phyloP scores from a whole-genome alignment of 2,329 filamentous ascomycete species.

The Fusarium sp. region DNA sequence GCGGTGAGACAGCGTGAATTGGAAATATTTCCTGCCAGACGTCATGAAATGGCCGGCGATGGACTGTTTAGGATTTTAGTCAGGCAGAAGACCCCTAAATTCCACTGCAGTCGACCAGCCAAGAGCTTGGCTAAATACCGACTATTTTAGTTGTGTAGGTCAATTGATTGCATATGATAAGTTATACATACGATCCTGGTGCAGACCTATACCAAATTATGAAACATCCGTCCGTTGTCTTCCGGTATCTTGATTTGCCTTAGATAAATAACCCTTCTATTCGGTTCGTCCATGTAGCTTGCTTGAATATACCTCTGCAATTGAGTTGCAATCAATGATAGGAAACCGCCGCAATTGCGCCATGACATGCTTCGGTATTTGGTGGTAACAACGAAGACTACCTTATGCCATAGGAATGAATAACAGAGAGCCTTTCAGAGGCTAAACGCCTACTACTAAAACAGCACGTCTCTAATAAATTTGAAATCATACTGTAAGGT shows the following conservation, averaged over 20 bases:
- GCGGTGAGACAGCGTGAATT: slow-evolving; percentile 32
- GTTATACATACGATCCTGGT: not conserved
- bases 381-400: not conserved
- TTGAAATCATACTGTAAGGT: not conserved
- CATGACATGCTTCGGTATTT: not conserved
- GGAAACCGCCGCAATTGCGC: not conserved
- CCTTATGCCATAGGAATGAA: not conserved
- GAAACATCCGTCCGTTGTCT: not conserved
- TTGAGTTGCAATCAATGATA: not conserved
- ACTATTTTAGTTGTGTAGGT: not conserved
- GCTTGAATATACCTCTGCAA: not conserved
- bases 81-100: slow-evolving; percentile 25
- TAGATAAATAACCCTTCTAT: not conserved
- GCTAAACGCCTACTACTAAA: not conserved
- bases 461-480: not conserved
- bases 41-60: slow-evolving; percentile 14
- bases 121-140: not conserved
- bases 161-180: not conserved
- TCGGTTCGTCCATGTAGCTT: not conserved
- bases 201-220: not conserved
- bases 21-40: not conserved
- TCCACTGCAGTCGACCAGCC: not conserved
- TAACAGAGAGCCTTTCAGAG: not conserved
- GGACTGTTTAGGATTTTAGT: not conserved
- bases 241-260: not conserved